Evolutionary conservation across 768 basidiomycete genomes (phyloP).

Genomic region (Leucosporidium scottii): DNA sequence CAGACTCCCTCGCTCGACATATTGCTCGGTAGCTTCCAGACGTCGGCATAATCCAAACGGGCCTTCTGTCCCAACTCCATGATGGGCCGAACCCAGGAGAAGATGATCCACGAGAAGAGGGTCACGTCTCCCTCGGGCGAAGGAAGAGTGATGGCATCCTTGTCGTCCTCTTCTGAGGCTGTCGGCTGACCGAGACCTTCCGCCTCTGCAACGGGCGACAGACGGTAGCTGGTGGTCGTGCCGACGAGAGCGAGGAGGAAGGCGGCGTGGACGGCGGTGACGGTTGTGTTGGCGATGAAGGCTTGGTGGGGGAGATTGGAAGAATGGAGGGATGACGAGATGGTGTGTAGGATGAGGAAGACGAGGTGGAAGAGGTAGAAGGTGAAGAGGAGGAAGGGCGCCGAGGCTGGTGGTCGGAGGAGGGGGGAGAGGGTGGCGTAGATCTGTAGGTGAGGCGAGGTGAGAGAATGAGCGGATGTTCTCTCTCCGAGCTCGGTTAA

Average conservation of each 20-base stretch:
- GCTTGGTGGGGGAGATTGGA: background rate
- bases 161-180: conserved; percentile 8
- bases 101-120: conserved; percentile 16
- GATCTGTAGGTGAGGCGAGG: background rate
- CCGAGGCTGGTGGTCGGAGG: background rate
- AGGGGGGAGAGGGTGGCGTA: background rate
- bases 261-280: conserved; percentile 54
- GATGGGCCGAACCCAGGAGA: conserved; percentile 16
- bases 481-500: too few species aligned
- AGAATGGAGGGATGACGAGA: conserved; percentile 10
- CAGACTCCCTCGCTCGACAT: conserved; percentile 13
- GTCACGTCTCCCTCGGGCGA: conserved; percentile 14
- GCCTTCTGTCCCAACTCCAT: conserved; percentile 3
- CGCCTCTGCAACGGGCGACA: too few species aligned
- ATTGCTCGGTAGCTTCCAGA: conserved; percentile 17
- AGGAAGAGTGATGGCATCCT: conserved; percentile 5
- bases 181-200: background rate
- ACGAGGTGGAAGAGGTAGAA: conserved; percentile 16
- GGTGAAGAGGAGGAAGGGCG: conserved; percentile 12
- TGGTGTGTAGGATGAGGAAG: conserved; percentile 2
- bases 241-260: conserved; percentile 61
- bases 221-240: background rate
- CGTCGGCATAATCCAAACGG: conserved; percentile 20
- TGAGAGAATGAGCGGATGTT: too few species aligned
- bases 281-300: background rate